phyloP scores from a whole-genome alignment of 495 filamentous ascomycete genomes.

The Aspergillus diversus region DNA sequence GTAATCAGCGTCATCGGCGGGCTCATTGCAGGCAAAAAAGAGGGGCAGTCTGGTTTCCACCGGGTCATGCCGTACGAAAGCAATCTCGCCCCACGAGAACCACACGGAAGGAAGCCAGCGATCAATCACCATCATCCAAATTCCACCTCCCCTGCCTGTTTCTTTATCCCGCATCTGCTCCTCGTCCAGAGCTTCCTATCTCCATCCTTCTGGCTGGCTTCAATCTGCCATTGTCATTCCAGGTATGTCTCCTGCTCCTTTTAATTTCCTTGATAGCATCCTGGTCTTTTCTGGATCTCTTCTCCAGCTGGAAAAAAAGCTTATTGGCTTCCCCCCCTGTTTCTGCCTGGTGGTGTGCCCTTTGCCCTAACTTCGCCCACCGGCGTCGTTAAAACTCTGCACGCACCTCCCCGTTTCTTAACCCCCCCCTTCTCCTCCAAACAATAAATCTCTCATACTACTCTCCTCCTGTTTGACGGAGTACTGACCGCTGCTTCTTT shows the following conservation, averaged over 20 bases:
- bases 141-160: constrained; percentile 1
- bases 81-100: constrained; percentile 9
- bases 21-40: background rate
- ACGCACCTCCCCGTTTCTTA: constrained; percentile 21
- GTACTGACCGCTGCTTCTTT: constrained; percentile 24
- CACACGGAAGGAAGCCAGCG: constrained; percentile 14
- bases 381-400: constrained; percentile 31
- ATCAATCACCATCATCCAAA: constrained; percentile 9
- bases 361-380: constrained; percentile 32
- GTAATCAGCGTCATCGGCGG: background rate
- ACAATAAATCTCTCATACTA: constrained; percentile 30
- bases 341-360: constrained; percentile 29
- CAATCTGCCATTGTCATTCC: background rate
- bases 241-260: constrained; percentile 2
- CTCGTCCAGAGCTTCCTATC: constrained; percentile 1
- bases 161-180: background rate
- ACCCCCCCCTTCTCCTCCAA: constrained; percentile 13
- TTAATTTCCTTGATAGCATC: background rate
- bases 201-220: background rate
- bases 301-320: background rate
- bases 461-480: background rate
- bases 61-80: background rate
- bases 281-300: constrained; percentile 9
- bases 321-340: constrained; percentile 8
- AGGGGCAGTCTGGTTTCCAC: background rate